phyloP scores from a whole-genome alignment of 305 asterid species.

The Vinca major region DNA sequence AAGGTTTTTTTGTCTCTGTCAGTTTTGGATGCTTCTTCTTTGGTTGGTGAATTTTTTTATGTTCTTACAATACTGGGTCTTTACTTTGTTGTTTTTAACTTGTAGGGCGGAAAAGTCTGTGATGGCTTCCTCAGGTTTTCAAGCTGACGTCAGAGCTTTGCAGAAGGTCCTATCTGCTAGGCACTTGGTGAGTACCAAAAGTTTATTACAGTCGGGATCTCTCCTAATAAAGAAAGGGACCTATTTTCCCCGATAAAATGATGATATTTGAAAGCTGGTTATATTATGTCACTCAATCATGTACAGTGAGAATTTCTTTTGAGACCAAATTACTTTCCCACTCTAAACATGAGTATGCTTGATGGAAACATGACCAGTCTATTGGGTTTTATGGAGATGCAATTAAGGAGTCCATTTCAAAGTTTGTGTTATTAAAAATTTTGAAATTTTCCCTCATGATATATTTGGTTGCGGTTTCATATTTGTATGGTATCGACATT shows the following conservation, averaged over 20 bases:
- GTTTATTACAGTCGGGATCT: background rate
- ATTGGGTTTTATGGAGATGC: background rate
- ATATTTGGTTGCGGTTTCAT: background rate
- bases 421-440: background rate
- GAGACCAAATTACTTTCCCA: background rate
- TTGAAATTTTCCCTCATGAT: background rate
- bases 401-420: background rate
- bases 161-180: constrained; percentile 81
- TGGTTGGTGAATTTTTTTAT: background rate
- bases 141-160: constrained; percentile 89
- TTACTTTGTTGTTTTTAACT: background rate
- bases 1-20: background rate
- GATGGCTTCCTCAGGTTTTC: constrained; percentile 97
- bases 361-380: background rate
- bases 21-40: background rate
- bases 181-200: constrained; percentile 45
- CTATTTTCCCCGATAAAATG: background rate
- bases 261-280: background rate
- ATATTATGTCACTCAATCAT: too few species aligned
- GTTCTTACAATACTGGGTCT: background rate
- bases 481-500: background rate
- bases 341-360: background rate
- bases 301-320: too few species aligned
- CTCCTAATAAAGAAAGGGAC: background rate
- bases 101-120: constrained; percentile 77